Base-by-base conservation (phyloP, 352 stramenopile genomes). In the Phytophthora chlamydospora region DNA sequence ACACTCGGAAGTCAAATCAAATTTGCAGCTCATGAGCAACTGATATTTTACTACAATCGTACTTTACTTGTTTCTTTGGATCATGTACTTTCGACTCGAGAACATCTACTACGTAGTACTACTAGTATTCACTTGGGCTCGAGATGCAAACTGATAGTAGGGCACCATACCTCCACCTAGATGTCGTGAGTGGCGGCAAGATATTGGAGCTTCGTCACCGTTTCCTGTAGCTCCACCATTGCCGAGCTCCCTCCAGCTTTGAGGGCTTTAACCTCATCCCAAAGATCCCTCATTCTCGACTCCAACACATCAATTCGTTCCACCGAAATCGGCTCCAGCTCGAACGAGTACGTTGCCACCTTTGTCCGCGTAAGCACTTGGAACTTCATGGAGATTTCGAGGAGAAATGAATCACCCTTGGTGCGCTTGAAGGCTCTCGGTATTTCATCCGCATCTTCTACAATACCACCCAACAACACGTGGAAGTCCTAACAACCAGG, bases 241-340 rank as follows among this genome's bases (percentile, higher is more conserved):
- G 38, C 21, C 12, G 16, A 16, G 34, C 17, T 29, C 31, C 40
- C 5, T 10, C 14, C 11, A 9, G 14, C 38, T 6, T 48, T 47
- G 12, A 59, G 40, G 1, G 9, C 21, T 19, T 10, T 6, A 1
- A 47, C 34, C 24, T 66, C 36, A 1, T 55, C 35, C n/a, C 61
- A 3, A 7, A 56, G 31, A 31, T 66, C 58, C 9, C 50, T 49
- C 33, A 66, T 2, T 16, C 61, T 66, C 6, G 49, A 50, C 36
- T 61, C 58, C 43, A 66, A 7, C 1, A 54, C 24, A 27, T 61
- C 53, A 34, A 61, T 45, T 1, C 42, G 33, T 35, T 53, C 53
- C n/a, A 61, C 19, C 2, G 53, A 61, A 40, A 61, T 34, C 0
- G 34, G 4, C 6, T 53, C 34, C 4, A 61, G 4, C 14, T 47